Conservation (phyloP, 768 basidiomycete genomes). For the Phanerochaete carnosa region DNA sequence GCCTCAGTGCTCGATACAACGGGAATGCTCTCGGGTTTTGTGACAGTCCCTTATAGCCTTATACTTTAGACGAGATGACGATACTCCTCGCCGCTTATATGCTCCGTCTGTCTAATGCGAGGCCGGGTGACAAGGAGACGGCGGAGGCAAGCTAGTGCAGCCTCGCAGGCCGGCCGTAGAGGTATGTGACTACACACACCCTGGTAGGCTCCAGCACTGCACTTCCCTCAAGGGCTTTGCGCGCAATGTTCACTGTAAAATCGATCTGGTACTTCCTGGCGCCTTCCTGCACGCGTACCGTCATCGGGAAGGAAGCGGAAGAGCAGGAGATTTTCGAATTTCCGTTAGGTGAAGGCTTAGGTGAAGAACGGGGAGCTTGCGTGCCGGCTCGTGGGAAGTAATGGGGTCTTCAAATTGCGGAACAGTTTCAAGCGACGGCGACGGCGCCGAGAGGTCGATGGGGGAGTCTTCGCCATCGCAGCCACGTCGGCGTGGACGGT, state of each 20-base stretch:
- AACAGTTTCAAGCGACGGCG: slow-evolving; percentile 21
- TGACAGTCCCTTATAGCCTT: no score
- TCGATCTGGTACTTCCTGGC: slow-evolving; percentile 13
- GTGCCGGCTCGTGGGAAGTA: not conserved
- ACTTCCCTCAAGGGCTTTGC: not conserved
- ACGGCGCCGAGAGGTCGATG: slow-evolving; percentile 22
- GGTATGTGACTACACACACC: slow-evolving; percentile 26
- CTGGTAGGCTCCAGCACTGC: slow-evolving; percentile 4
- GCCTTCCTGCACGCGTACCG: not conserved
- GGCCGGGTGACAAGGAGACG: not conserved
- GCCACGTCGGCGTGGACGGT: slow-evolving; percentile 17
- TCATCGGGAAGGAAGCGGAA: not conserved
- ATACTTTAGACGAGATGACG: not conserved
- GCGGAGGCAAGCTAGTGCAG: slow-evolving; percentile 37
- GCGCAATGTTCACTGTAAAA: not conserved
- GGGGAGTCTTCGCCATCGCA: slow-evolving; percentile 21
- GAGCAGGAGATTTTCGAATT: slow-evolving; percentile 7
- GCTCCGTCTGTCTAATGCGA: not conserved
- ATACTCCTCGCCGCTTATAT: not conserved
- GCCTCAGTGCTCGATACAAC: not conserved
- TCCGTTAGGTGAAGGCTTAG: no score
- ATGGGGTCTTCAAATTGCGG: slow-evolving; percentile 10
- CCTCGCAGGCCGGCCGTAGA: slow-evolving; percentile 46
- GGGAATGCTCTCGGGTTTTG: not conserved
- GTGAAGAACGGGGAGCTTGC: slow-evolving; percentile 12